Base-by-base conservation (phyloP, 1,284 basidiomycete species). In the Cutaneotrichosporon sp. region DNA sequence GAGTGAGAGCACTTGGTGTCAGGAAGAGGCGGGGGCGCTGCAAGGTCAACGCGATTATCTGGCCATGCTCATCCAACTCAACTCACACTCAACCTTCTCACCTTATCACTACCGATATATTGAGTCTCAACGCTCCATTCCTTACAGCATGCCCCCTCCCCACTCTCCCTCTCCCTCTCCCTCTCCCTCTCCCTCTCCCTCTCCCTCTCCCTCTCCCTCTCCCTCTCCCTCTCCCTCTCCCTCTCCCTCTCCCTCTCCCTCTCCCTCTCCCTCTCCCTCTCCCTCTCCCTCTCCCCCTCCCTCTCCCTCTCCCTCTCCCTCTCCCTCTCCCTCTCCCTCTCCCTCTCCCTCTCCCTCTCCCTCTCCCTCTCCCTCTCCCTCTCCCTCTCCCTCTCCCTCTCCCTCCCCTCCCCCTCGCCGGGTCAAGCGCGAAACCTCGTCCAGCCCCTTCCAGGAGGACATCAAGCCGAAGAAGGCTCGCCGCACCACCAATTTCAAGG, bases 391-490 rank as follows among this genome's bases (percentile, higher is more conserved):
- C 51, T 52, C 51, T 14, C 51, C 30, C 13, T 31, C 51, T 8
- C 42, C 42, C 42, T 18, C 51, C 8, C 30, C 30, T 14, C 13
- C 31, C 7, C 42, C 30, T 9, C 31, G 32, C 14, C 2, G 14
- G 18, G 26, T 38, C 22, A 42, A 40, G 22, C 36, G 36, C 21
- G 55, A 22, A 21, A 38, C 55, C 21, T 30, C 13, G 14, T 9
- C 38, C 22, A 5, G 3, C 55, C 11, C 51, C 13, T 53, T 31
- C 13, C 22, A 56, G 11, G 22, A 38, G 36, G 38, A 56, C 36
- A 16, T 22, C 55, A 42, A 40, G 55, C 49, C 56, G 14, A 55
- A 22, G 34, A 55, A 55, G n/a, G 16, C 47, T 36, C 14, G 26
- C 16, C 18, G 18, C 26, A 53, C 11, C 26, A 31, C 26, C 3